Conservation (phyloP, 2,329 filamentous ascomycete genomes). For the Hypoxylon sp. region DNA sequence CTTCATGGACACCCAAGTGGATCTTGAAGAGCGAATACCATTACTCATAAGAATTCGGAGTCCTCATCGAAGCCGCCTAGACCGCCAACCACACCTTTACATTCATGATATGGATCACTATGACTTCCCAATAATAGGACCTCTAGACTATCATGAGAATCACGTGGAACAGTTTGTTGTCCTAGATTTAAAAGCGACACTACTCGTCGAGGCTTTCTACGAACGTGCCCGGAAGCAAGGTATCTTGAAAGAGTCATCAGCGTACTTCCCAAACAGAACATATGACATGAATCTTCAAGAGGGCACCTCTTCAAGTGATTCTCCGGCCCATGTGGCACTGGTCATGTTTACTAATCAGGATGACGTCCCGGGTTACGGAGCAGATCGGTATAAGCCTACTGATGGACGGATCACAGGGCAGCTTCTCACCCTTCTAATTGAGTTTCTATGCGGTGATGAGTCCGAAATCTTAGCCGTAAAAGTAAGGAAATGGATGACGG, state of each 20-base stretch:
- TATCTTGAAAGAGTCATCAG: not conserved
- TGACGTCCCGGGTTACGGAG: not conserved
- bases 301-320: not conserved
- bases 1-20: not conserved
- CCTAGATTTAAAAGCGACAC: not conserved
- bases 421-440: not conserved
- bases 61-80: not conserved
- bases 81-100: too few species aligned
- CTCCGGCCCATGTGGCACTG: not conserved
- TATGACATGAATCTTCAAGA: not conserved
- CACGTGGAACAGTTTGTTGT: not conserved
- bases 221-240: not conserved
- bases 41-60: not conserved
- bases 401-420: not conserved
- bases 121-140: too few species aligned
- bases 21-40: constrained; percentile 14
- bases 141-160: too few species aligned
- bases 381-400: not conserved
- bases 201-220: not conserved
- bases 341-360: not conserved
- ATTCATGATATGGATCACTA: too few species aligned
- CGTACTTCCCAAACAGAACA: not conserved
- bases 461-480: not conserved
- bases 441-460: not conserved
- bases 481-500: not conserved